phyloP scores from a whole-genome alignment of 306 rosid genomes.

The Vigna hirtella region DNA sequence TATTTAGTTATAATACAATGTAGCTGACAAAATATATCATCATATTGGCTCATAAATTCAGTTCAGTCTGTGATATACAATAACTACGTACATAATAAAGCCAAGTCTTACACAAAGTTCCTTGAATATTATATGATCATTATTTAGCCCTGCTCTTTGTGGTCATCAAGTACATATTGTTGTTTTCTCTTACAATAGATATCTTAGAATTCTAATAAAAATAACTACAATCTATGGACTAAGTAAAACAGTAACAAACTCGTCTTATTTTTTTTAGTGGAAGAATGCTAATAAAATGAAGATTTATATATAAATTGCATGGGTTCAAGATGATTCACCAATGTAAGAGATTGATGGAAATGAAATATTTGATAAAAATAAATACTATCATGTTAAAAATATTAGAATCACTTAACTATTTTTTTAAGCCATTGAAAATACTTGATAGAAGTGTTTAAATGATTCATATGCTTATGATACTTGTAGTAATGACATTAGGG shows the following conservation, averaged over 20 bases:
- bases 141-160: not conserved
- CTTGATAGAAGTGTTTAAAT: not conserved
- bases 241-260: not conserved
- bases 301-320: not conserved
- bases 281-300: slow-evolving; percentile 8
- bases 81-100: not conserved
- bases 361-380: not conserved
- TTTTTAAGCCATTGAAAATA: not conserved
- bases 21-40: too few species aligned
- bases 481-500: not conserved
- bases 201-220: slow-evolving; percentile 10
- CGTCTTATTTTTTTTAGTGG: not conserved
- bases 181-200: not conserved
- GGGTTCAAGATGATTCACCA: not conserved
- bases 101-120: slow-evolving; percentile 18
- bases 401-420: not conserved
- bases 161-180: not conserved
- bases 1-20: not conserved
- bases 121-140: not conserved
- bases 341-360: not conserved
- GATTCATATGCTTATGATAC: not conserved
- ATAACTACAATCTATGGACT: not conserved
- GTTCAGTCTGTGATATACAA: not conserved
- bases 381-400: not conserved
- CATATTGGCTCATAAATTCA: too few species aligned